Percentiles rank a stretch among this genome's conserved stretches.
Conservation (phyloP, 805 yeast genomes). For the Hanseniaspora lachancei region DNA sequence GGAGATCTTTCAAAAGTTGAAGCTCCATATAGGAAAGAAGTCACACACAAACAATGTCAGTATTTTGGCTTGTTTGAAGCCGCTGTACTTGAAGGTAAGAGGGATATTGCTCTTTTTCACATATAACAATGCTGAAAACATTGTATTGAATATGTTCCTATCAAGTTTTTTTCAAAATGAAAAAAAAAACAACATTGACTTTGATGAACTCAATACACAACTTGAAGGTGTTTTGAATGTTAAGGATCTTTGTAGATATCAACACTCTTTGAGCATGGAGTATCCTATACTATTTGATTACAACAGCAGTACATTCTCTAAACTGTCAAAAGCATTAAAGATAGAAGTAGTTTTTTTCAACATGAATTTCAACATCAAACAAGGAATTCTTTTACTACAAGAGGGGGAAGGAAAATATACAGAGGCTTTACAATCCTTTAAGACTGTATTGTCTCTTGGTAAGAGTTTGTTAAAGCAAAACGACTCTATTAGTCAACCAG, state of each 20-base stretch:
- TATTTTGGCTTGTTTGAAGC: background rate
- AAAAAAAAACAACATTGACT: background rate
- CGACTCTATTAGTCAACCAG: conserved; percentile 19
- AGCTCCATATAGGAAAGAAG: background rate
- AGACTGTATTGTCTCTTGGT: conserved; percentile 38
- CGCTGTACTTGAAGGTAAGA: background rate
- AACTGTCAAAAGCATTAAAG: conserved; percentile 15
- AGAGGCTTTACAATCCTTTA: conserved; percentile 29
- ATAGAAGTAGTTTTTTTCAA: conserved; percentile 21
- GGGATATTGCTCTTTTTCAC: background rate
- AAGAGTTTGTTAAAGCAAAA: conserved; percentile 39
- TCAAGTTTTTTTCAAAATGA: background rate
- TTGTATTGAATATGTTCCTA: background rate
- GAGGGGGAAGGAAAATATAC: conserved; percentile 14
- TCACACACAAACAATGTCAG: background rate
- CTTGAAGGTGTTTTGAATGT: background rate
- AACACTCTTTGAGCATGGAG: conserved; percentile 13
- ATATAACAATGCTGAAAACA: background rate
- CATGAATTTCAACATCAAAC: conserved; percentile 15
- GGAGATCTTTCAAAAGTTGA: conserved; percentile 3
- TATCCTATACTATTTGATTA: conserved; percentile 21
- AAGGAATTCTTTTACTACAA: background rate
- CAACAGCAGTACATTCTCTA: conserved; percentile 15
- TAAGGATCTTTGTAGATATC: conserved; percentile 12
- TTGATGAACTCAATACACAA: background rate